Evolutionary conservation across 768 basidiomycete species (phyloP), one percentile per base, ranked within the genome.

Genomic region (Boletus rubescentipes): DNA sequence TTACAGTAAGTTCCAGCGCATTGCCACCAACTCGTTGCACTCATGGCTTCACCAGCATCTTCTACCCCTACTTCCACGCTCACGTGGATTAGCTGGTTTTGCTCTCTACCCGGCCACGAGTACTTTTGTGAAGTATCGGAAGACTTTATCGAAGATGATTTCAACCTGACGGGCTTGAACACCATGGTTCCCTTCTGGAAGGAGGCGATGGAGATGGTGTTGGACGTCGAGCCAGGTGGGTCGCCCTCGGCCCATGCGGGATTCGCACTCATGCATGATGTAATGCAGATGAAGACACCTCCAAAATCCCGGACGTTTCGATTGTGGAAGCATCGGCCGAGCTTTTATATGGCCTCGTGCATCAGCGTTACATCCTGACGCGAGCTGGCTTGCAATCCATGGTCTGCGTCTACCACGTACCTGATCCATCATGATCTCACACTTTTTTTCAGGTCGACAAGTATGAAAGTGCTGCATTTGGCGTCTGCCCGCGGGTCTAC

Each of bases 121-220:
- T 98, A 97, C 77, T 98, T 97, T 70, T 95, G 93, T 72, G 95
- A 97, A 75, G 95, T 98, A 43, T 87, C 92, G 54, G 95, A 97
- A 69, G 97, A 99, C 69, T 99, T 98, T 73, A 98, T 99, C 70
- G 93, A 98, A 71, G 97, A 99, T 74, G 93, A 98, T 68, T 99
- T 99, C 77, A 99, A 99, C 75, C 78, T 99, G 36, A 99, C 97
- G 6, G 97, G 97, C 7, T 74, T 99, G 69, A 96, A 94, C 67
- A 82, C 82, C 31, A 86, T 95, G 86, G 97, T 98, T 16, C 97
- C 97, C 9, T 99, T 99, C 70, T 99, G 96, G 93, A 98, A 98
- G 71, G 97, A 99, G 71, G 97, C 97, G 41, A 91, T 99, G 88
- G 97, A 99, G 76, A 99, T 99, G 97, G 93, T 99, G 15, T 74